Conservation (phyloP, 2,329 filamentous ascomycete genomes). For the Alternaria tenuissima region DNA sequence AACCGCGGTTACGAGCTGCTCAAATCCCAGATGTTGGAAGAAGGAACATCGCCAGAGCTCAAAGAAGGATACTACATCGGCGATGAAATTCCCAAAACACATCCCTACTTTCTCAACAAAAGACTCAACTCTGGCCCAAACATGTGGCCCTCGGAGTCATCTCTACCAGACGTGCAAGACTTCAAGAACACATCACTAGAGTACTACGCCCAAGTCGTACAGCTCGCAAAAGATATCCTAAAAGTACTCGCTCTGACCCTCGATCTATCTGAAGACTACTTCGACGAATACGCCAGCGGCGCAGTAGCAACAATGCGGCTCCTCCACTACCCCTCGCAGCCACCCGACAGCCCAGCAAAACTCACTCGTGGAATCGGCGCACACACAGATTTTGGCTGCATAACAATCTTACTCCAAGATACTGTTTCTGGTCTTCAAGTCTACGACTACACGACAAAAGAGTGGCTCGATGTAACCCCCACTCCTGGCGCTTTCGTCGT, state of each 20-base stretch:
- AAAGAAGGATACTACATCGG: slow-evolving; percentile 57
- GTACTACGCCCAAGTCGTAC: slow-evolving; percentile 53
- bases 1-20: slow-evolving; percentile 57
- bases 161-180: slow-evolving; percentile 31
- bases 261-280: slow-evolving; percentile 49
- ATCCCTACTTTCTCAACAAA: slow-evolving; percentile 51
- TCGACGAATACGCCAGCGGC: slow-evolving; percentile 47
- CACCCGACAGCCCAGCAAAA: slow-evolving; percentile 48
- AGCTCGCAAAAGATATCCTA: slow-evolving; percentile 54
- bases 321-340: slow-evolving; percentile 55
- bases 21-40: slow-evolving; percentile 54
- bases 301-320: slow-evolving; percentile 54
- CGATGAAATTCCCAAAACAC: slow-evolving; percentile 51
- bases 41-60: slow-evolving; percentile 53
- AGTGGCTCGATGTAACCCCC: slow-evolving; percentile 83
- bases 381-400: slow-evolving; percentile 55
- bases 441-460: slow-evolving; percentile 72
- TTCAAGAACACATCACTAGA: slow-evolving; percentile 52
- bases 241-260: slow-evolving; percentile 53
- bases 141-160: slow-evolving; percentile 47
- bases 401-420: slow-evolving; percentile 51
- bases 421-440: slow-evolving; percentile 66
- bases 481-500: slow-evolving; percentile 81
- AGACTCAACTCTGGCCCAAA: slow-evolving; percentile 54
- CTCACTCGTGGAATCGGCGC: slow-evolving; percentile 54